Percentiles rank a stretch among this genome's conserved stretches.
Conservation (phyloP, 345 rosid species). For the Psidium friedrichsthalianum region DNA sequence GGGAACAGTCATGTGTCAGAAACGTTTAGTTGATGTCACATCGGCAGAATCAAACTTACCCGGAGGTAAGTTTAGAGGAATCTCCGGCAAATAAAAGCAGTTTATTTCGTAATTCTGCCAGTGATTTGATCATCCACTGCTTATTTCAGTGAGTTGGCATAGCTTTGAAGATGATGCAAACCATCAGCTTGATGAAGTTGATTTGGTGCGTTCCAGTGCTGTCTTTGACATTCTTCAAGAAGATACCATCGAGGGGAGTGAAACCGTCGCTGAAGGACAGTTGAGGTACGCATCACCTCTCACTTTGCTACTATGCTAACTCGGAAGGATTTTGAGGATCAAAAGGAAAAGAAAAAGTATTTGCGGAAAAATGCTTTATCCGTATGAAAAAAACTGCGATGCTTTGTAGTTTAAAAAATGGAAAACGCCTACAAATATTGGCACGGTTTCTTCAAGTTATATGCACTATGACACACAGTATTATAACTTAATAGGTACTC, state of each 20-base stretch:
- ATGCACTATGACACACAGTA: neutral
- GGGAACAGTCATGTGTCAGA: conserved; percentile 57
- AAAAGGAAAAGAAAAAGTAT: neutral
- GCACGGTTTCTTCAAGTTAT: neutral
- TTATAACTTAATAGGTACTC: neutral
- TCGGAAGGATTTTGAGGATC: neutral
- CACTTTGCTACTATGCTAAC: neutral
- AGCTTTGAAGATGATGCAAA: conserved; percentile 6
- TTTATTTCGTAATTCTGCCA: neutral
- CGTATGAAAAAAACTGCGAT: neutral
- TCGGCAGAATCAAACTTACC: conserved; percentile 3
- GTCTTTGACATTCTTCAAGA: conserved; percentile 25
- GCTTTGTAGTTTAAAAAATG: neutral
- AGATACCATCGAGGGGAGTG: conserved; percentile 9
- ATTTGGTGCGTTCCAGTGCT: conserved; percentile 22
- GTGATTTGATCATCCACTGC: neutral
- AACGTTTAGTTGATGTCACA: neutral
- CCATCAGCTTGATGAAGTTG: neutral
- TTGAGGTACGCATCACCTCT: neutral
- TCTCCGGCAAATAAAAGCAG: neutral
- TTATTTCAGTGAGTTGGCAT: conserved; percentile 20
- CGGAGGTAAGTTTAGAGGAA: conserved; percentile 10
- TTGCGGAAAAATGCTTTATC: neutral
- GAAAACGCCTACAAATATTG: neutral
- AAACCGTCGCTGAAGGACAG: neutral